These are phyloP conservation scores for Microcos paniculata DNA, from an alignment of 345 rosid species.

Conservation along the genomic window DNA sequence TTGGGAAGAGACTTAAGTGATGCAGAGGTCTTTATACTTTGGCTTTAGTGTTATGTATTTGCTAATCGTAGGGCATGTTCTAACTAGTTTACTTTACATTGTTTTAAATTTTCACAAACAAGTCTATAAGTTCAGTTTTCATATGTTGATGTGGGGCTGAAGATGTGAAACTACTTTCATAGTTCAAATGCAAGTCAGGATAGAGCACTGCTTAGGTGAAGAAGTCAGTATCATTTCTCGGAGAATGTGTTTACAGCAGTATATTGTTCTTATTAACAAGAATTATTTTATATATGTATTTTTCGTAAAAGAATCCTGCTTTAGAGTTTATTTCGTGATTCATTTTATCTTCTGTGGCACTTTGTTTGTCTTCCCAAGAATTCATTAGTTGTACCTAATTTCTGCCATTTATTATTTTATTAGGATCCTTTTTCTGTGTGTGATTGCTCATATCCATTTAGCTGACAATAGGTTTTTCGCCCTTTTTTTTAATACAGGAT, in stretches of 20 bases:
- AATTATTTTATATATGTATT: neutral
- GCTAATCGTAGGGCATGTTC: neutral
- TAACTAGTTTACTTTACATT: neutral
- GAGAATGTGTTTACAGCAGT: neutral
- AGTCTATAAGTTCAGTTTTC: neutral
- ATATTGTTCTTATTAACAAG: neutral
- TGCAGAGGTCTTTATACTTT: neutral
- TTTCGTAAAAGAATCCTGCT: neutral
- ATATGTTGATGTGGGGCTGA: neutral
- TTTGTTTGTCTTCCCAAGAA: neutral
- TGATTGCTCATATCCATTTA: conserved; percentile 13
- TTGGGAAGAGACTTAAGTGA: neutral
- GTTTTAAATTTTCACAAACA: neutral
- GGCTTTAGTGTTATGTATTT: neutral
- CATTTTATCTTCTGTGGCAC: neutral
- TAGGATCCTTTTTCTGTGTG: neutral
- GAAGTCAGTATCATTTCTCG: neutral
- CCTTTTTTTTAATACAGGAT: conserved; percentile 56
- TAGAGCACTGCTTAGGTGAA: neutral
- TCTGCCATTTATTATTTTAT: neutral
- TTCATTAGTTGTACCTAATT: neutral
- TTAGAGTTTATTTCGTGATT: neutral
- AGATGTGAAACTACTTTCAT: neutral
- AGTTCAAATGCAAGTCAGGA: neutral
- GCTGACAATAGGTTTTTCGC: conserved; percentile 26